A percentile compares a stretch with the other conserved stretches of the same genome.
Evolutionary conservation across 805 yeast species (phyloP).

Genomic region (Metschnikowia henanensis): DNA sequence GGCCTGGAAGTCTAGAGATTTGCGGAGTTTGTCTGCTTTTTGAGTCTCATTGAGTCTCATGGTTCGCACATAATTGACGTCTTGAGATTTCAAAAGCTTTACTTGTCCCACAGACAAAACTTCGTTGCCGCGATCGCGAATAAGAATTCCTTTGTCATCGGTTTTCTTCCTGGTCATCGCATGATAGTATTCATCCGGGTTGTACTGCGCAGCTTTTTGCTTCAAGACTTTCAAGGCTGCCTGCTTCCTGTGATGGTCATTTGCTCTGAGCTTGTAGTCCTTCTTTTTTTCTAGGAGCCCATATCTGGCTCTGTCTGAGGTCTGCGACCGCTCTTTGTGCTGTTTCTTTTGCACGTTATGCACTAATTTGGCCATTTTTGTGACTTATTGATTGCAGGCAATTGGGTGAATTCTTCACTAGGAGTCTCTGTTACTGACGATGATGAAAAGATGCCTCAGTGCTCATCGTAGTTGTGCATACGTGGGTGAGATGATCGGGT

Average conservation of each 20-base stretch:
- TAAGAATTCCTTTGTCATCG: slow-evolving; percentile 66
- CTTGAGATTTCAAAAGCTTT: slow-evolving; percentile 85
- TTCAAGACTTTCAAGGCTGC: slow-evolving; percentile 69
- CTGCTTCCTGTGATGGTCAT: slow-evolving; percentile 57
- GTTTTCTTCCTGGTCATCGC: slow-evolving; percentile 77
- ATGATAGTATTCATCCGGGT: slow-evolving; percentile 96
- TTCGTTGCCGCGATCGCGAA: slow-evolving; percentile 65
- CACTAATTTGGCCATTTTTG: slow-evolving; percentile 68
- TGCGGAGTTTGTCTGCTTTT: slow-evolving; percentile 59
- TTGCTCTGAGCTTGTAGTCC: slow-evolving; percentile 50
- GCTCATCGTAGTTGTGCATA: slow-evolving; percentile 18
- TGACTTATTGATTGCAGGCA: no score
- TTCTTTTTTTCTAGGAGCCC: slow-evolving; percentile 92
- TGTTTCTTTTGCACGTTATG: slow-evolving; percentile 96
- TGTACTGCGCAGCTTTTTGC: slow-evolving; percentile 68
- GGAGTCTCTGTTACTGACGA: no score
- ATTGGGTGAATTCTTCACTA: no score
- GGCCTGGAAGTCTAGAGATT: slow-evolving; percentile 49
- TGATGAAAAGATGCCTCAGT: no score
- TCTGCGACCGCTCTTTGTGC: slow-evolving; percentile 92
- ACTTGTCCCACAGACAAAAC: slow-evolving; percentile 71
- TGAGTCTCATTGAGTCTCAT: slow-evolving; percentile 66
- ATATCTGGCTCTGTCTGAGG: slow-evolving; percentile 64
- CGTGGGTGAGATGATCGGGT: slow-evolving; percentile 1
- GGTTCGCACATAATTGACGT: slow-evolving; percentile 80